A percentile compares a stretch with the other conserved stretches of the same genome.
Conservation (phyloP, 2,329 filamentous ascomycete species). For the Fusarium scirpi region DNA sequence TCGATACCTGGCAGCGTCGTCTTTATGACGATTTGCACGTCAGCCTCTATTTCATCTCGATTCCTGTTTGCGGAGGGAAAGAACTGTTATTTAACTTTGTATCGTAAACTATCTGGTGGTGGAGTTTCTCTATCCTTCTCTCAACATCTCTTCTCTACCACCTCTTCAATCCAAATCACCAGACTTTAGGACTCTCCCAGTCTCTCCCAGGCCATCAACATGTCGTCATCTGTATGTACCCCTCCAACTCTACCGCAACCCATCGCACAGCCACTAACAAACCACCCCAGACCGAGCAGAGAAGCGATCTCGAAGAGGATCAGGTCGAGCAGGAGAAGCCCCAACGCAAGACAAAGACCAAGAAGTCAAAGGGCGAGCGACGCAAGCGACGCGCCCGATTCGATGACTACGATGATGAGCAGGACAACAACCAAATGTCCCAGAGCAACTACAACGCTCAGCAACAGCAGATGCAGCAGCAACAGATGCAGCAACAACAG, state of each 20-base stretch:
- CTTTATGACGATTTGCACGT: constrained; percentile 36
- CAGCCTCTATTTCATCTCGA: constrained; percentile 29
- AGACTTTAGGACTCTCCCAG: background rate
- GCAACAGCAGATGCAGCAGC: constrained; percentile 34
- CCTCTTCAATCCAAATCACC: background rate
- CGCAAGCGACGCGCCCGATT: constrained; percentile 37
- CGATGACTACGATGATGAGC: constrained; percentile 32
- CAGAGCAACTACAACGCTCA: constrained; percentile 32
- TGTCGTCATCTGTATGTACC: constrained; percentile 33
- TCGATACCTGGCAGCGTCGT: constrained; percentile 29
- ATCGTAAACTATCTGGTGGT: constrained; percentile 10
- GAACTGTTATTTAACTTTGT: constrained; percentile 13
- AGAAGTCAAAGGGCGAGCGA: constrained; percentile 37
- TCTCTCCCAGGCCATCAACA: constrained; percentile 6
- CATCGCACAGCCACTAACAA: constrained; percentile 2
- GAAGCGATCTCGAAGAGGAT: constrained; percentile 36
- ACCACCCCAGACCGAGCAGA: constrained; percentile 19
- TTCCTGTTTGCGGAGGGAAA: constrained; percentile 21
- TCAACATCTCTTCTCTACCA: constrained; percentile 15
- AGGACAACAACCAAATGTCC: constrained; percentile 29
- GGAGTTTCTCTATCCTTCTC: constrained; percentile 32
- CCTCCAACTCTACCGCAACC: background rate
- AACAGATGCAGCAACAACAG: constrained; percentile 32
- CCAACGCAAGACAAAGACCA: constrained; percentile 36
- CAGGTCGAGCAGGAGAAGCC: constrained; percentile 36